A percentile compares a stretch with the other conserved stretches of the same genome.
Evolutionary conservation across 2,329 filamentous ascomycete species (phyloP).

Genomic region (Nothophoma quercina): DNA sequence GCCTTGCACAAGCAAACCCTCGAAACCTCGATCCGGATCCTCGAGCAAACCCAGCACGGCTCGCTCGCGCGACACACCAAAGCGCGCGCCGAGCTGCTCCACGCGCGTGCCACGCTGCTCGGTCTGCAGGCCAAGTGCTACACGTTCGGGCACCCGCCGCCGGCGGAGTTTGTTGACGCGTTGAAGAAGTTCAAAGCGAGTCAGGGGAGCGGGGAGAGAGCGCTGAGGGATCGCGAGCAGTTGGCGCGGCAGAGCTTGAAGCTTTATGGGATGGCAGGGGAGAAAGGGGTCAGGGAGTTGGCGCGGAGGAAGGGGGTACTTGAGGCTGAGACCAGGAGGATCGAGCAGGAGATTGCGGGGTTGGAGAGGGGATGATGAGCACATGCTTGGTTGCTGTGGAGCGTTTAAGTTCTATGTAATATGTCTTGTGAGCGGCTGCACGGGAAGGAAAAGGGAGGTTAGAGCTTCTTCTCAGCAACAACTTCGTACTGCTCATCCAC

Average conservation of each 20-base stretch:
- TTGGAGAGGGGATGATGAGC: constrained; percentile 30
- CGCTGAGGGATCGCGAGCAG: constrained; percentile 41
- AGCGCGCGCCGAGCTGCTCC: constrained; percentile 54
- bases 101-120: constrained; percentile 52
- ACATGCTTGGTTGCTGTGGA: background rate
- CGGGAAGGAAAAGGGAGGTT: background rate
- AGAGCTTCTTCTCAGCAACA: constrained; percentile 48
- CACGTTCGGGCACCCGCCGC: constrained; percentile 36
- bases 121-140: constrained; percentile 51
- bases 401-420: background rate
- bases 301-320: constrained; percentile 50
- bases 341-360: constrained; percentile 40
- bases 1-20: constrained; percentile 48
- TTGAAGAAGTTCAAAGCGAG: constrained; percentile 43
- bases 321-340: constrained; percentile 43
- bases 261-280: constrained; percentile 46
- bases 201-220: constrained; percentile 39
- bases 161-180: constrained; percentile 35
- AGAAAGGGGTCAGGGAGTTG: constrained; percentile 50
- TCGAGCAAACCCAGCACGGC: constrained; percentile 59
- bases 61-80: constrained; percentile 51
- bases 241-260: constrained; percentile 46
- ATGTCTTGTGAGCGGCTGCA: background rate
- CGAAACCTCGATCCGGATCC: constrained; percentile 49
- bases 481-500: constrained; percentile 62